Evolutionary conservation across 2,329 filamentous ascomycete genomes (phyloP).

Genomic region (Metarhizium rileyi): DNA sequence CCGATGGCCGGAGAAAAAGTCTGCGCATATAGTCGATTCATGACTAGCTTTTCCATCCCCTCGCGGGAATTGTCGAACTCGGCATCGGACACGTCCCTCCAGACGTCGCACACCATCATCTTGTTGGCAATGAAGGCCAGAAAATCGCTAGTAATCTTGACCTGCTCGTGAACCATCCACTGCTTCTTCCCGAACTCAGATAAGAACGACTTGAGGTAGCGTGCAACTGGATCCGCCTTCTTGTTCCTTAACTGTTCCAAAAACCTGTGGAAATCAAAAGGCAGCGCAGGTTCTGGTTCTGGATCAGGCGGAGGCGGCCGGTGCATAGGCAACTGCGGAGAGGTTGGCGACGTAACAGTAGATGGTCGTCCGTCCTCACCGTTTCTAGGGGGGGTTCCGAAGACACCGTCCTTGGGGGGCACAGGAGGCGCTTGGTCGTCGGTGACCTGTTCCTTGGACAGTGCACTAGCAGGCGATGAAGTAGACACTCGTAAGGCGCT

Average conservation of each 20-base stretch:
- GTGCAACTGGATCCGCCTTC: constrained; percentile 94
- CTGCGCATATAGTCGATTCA: constrained; percentile 93
- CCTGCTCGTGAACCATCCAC: constrained; percentile 99
- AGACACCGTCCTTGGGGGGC: constrained; percentile 48
- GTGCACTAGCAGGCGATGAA: constrained; percentile 27
- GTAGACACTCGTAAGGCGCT: constrained; percentile 32
- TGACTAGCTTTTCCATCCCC: constrained; percentile 98
- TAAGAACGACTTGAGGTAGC: constrained; percentile 89
- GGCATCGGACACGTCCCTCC: constrained; percentile 88
- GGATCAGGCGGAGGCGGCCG: constrained; percentile 62
- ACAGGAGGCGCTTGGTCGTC: constrained; percentile 47
- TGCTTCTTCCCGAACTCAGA: constrained; percentile 94
- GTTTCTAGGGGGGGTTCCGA: constrained; percentile 26
- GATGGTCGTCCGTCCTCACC: constrained; percentile 27
- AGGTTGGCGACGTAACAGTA: constrained; percentile 28
- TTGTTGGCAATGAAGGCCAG: constrained; percentile 95
- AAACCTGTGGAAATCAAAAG: constrained; percentile 96
- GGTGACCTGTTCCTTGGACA: constrained; percentile 25
- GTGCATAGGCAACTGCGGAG: constrained; percentile 41
- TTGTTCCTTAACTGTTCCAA: constrained; percentile 91
- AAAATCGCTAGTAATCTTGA: constrained; percentile 97
- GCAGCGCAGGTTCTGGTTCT: constrained; percentile 71
- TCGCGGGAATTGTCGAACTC: constrained; percentile 98
- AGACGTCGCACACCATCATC: constrained; percentile 95
- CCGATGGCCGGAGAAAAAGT: constrained; percentile 94